Base-by-base conservation (phyloP, 108 stramenopile genomes). In the Cyclotella baltica region DNA sequence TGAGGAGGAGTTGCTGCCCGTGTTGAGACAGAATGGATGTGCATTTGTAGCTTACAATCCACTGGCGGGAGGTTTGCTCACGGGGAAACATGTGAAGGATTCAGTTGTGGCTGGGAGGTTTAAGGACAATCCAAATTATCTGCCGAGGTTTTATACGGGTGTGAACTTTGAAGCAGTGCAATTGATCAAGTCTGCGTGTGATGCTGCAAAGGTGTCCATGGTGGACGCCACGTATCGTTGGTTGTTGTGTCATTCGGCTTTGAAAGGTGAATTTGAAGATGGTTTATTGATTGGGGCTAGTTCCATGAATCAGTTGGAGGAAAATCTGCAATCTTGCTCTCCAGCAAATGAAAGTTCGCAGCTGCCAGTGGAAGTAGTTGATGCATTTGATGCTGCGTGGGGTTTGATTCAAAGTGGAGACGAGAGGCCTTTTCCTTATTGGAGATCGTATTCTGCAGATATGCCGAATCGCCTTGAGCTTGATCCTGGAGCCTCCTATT, bases 1-100 rank as follows among this genome's bases (percentile, higher is more conserved):
- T 20, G 98, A 98, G 70, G 64, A 77, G 0, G 96, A 97, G 52
- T 74, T 98, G 35, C 50, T 98, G 22, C 98, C 96, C 11, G 46
- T 96, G 9, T 73, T 98, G 67, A 74, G 84, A 50, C 58, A 73
- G 19, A 90, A 92, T 69, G 75, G 77, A 34, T 94, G 94, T 70
- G 48, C 77, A 6, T 98, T 98, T 84, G 88, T 96, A 37, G 98
- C 98, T 0, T 98, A 97, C 91, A 98, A 98, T 87, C 96, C 97
- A 33, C 72, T 98, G 67, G 98, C 95, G 16, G 96, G 86, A 9
- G 97, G 97, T 16, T 59, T 97, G 36, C 68, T 97, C 29, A 93
- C 94, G 10, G 94, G 97, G 13, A 93, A 92, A 72, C 90, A 97
- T 77, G 28, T 61, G 11, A 23, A 51, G 5, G 61, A 74, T 20